Evolutionary conservation across 768 basidiomycete species (phyloP), one percentile per base, ranked within the genome.

Genomic region (Lyophyllum semitale): DNA sequence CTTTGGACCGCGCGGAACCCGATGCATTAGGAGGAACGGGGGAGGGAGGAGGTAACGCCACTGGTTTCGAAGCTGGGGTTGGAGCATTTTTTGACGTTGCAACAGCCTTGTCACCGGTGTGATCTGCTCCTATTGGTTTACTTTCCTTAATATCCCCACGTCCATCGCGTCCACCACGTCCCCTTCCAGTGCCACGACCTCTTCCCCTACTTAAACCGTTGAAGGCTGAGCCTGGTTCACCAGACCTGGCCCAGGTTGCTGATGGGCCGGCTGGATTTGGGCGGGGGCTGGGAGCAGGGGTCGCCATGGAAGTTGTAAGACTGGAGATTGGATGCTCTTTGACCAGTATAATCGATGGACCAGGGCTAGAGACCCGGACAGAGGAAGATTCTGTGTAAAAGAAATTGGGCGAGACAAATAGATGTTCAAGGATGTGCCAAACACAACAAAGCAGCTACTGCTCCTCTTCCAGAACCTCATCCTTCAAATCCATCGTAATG

Each of bases 171-270:
- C 75, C 66, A 49, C 73, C 68, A 58, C 76, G 63, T 35, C 68
- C 60, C 20, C 61, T 52, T 48, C 67, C 68, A 46, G 66, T 57
- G 33, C 66, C 63, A 9, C 70, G 68, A 18, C 74, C 72, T 59
- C 77, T 66, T 18, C 71, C 60, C 49, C 72, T 74, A 59, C 70
- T 68, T 27, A 76, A 64, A 42, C 79, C 79, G 61, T 71, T 76
- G 59, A 81, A 81, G 30, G 80, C 73, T 30, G 78, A 72, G 7
- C 77, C 79, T 47, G 76, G 71, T 43, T 83, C 84, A 46, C 71
- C 73, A n/a, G 70, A 62, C 46, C 72, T 73, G 40, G 63, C 68
- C 82, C 83, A 82, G 51, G 73, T 59, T 42, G 55, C 54, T 30
- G 72, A 70, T 55, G 76, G 68, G 57, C 64, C 52, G 47, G 73